Evolutionary conservation across 441 rosid species (phyloP), one percentile per base, ranked within the genome.

Genomic region (Croton laevigatus): DNA sequence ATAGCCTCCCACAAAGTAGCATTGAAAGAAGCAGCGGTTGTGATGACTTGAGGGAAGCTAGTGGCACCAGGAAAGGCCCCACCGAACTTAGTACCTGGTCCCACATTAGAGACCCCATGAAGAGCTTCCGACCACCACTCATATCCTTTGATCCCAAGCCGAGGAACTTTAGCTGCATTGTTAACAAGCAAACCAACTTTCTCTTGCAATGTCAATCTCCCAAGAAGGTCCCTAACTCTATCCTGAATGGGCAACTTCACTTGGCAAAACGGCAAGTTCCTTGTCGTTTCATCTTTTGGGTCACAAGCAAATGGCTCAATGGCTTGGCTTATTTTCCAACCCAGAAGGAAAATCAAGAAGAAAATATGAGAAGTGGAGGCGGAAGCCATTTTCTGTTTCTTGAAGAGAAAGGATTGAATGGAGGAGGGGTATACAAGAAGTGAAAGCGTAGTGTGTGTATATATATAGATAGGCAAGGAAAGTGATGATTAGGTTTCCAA

Each of bases 111-210:
- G 34, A 94, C 98, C 4, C 98, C 98, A 46, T 94, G 98, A 72
- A 94, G 91, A 10, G 98, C 98, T 71, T 94, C 98, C 17, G 97
- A 94, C 98, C 99, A 94, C 99, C 99, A 94, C 81, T 92, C 97
- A 69, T 94, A 94, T 4, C 93, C 89, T 79, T 81, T 80, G 62
- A 94, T 84, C 51, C 96, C 97, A 3, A 94, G 75, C 81, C 96
- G 81, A 20, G 94, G 91, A 72, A 94, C 86, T 1, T 90, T 85
- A 0, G 81, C 90, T 0, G 99, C 99, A 71, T 80, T 86, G 86
- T 88, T 86, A 20, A 84, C 91, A 38, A 94, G 79, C 81, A 89
- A 72, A 45, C 85, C 60, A 1, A 89, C 83, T 76, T 94, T 94
- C 91, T 94, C 98, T 42, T 70, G 76, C 79, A 94, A 72, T 36